A percentile compares a stretch with the other conserved stretches of the same genome.
Conservation (phyloP, 2,329 filamentous ascomycete species). For the Aspergillus phoenicis region DNA sequence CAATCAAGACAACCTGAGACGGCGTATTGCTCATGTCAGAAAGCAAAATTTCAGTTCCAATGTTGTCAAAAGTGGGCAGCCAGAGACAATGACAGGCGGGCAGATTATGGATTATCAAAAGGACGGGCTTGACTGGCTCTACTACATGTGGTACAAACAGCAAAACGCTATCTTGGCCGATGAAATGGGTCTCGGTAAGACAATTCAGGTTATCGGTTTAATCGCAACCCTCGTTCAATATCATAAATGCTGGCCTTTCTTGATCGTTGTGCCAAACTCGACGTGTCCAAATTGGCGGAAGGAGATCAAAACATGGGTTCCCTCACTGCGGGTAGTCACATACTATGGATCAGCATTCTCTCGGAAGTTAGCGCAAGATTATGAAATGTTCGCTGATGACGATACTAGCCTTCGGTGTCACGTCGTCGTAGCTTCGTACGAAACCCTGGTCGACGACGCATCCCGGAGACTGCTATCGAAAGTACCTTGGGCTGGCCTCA, state of each 20-base stretch:
- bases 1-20: conserved; percentile 58
- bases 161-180: conserved; percentile 91
- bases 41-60: conserved; percentile 64
- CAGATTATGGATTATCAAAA: conserved; percentile 92
- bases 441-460: conserved; percentile 75
- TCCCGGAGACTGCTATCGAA: conserved; percentile 66
- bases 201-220: conserved; percentile 85
- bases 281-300: conserved; percentile 98
- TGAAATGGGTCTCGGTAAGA: conserved; percentile 98
- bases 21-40: conserved; percentile 70
- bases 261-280: conserved; percentile 90
- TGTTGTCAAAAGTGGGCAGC: conserved; percentile 71
- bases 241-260: conserved; percentile 81
- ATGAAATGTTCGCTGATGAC: conserved; percentile 76
- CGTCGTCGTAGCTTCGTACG: conserved; percentile 92
- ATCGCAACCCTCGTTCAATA: conserved; percentile 72
- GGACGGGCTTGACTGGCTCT: conserved; percentile 92
- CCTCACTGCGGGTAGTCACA: conserved; percentile 81
- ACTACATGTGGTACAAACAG: conserved; percentile 81
- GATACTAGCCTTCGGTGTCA: conserved; percentile 76
- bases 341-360: conserved; percentile 80
- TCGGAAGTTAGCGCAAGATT: conserved; percentile 74
- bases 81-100: conserved; percentile 71
- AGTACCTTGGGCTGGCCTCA: conserved; percentile 81
- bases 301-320: conserved; percentile 93